phyloP scores from a whole-genome alignment of 805 yeast genomes.

The Lipomyces yamadae region DNA sequence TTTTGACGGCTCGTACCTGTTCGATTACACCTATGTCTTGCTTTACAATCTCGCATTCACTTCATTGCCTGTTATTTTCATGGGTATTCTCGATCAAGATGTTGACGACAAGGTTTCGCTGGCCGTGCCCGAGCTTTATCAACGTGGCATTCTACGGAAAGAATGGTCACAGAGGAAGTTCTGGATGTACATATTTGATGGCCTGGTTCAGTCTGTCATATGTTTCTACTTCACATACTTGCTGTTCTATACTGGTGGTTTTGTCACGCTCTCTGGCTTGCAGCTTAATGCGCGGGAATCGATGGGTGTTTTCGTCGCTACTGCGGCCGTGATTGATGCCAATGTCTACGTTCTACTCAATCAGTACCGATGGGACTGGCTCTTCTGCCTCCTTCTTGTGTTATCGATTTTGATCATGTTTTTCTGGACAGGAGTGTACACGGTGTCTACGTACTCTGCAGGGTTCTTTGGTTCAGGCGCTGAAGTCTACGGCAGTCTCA shows the following conservation, averaged over 20 bases:
- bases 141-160: conserved; percentile 64
- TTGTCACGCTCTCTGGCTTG: conserved; percentile 55
- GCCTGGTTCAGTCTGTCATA: conserved; percentile 70
- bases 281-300: conserved; percentile 69
- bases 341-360: conserved; percentile 68
- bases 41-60: conserved; percentile 82
- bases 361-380: conserved; percentile 80
- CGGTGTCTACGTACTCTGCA: conserved; percentile 55
- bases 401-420: conserved; percentile 64
- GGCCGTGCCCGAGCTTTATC: conserved; percentile 71
- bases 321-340: conserved; percentile 66
- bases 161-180: conserved; percentile 69
- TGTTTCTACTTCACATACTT: conserved; percentile 72
- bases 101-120: conserved; percentile 67
- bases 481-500: conserved; percentile 62
- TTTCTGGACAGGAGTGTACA: conserved; percentile 84
- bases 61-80: conserved; percentile 73
- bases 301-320: conserved; percentile 67
- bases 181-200: conserved; percentile 67
- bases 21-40: conserved; percentile 77
- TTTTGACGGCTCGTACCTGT: conserved; percentile 77
- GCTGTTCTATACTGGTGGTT: conserved; percentile 54
- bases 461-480: conserved; percentile 70
- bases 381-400: conserved; percentile 57
- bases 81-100: conserved; percentile 79